These are phyloP conservation scores for Blastocystis hominis DNA, from an alignment of 352 stramenopile species.

Conservation along the genomic window DNA sequence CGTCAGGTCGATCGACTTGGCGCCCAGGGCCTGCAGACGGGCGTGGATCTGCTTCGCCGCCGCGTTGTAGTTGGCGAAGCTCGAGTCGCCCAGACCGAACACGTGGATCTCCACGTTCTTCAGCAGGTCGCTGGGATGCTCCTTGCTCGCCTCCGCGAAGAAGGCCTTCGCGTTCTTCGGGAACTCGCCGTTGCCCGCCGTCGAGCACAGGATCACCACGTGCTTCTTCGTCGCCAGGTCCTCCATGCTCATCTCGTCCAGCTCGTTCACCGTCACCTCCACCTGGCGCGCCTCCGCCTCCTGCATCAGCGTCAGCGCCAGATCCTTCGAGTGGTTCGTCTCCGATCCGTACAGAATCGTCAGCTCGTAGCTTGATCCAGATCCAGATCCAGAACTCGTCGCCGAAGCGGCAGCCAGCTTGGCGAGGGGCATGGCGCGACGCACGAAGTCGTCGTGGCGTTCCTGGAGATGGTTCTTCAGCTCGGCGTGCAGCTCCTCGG, in stretches of 20 bases:
- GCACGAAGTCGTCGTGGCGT: constrained; percentile 69
- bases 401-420: constrained; percentile 64
- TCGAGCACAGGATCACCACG: constrained; percentile 72
- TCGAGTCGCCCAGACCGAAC: constrained; percentile 70
- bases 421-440: constrained; percentile 67
- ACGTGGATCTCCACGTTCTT: constrained; percentile 68
- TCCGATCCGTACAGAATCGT: constrained; percentile 70
- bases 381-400: too few relatives aligned
- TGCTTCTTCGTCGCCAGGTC: constrained; percentile 68
- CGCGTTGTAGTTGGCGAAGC: constrained; percentile 75
- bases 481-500: constrained; percentile 64
- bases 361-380: constrained; percentile 71
- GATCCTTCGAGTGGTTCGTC: constrained; percentile 69
- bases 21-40: constrained; percentile 70
- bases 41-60: constrained; percentile 67
- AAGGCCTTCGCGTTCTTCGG: constrained; percentile 71
- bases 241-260: constrained; percentile 73
- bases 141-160: constrained; percentile 46
- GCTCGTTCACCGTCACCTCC: constrained; percentile 61
- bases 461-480: constrained; percentile 72
- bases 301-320: constrained; percentile 69
- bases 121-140: constrained; percentile 62
- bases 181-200: constrained; percentile 71
- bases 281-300: constrained; percentile 68
- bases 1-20: constrained; percentile 59